phyloP scores from a whole-genome alignment of 306 rosid species.

The Begonia fuchsioides region DNA sequence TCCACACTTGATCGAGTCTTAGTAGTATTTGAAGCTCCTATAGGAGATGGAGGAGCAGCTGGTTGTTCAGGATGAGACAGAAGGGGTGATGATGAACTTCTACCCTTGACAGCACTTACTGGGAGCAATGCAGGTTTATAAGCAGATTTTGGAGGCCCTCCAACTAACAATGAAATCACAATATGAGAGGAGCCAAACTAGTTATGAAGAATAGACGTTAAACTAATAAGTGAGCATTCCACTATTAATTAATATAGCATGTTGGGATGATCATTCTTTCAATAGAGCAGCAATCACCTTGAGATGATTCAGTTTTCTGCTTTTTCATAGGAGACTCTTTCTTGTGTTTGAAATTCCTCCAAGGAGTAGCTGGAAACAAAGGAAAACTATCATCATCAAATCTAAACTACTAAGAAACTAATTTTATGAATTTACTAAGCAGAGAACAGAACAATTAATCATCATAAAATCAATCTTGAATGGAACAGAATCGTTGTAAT shows the following conservation, averaged over 20 bases:
- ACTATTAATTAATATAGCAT: too few relatives aligned
- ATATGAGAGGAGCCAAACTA: slow-evolving; percentile 10
- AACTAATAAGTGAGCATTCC: too few relatives aligned
- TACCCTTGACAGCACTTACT: slow-evolving; percentile 39
- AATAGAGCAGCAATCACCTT: slow-evolving; percentile 46
- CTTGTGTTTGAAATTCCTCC: slow-evolving; percentile 59
- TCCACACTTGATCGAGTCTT: slow-evolving; percentile 31
- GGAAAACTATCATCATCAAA: too few relatives aligned
- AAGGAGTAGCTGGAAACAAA: slow-evolving; percentile 45
- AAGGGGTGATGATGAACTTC: slow-evolving; percentile 54
- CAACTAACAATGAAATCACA: slow-evolving; percentile 22
- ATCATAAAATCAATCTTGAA: too few relatives aligned
- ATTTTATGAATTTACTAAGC: too few relatives aligned
- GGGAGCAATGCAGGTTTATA: slow-evolving; percentile 43
- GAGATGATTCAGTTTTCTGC: slow-evolving; percentile 60
- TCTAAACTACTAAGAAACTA: too few relatives aligned
- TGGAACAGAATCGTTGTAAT: too few relatives aligned
- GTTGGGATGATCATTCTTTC: background rate
- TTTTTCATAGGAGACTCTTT: slow-evolving; percentile 70
- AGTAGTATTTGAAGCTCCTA: slow-evolving; percentile 30
- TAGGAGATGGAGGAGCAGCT: slow-evolving; percentile 53
- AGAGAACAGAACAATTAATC: too few relatives aligned
- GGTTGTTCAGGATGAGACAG: slow-evolving; percentile 58
- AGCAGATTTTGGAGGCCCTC: slow-evolving; percentile 46
- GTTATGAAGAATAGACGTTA: slow-evolving; percentile 1